Evolutionary conservation across 192 early-diverging fungal genomes (phyloP), one percentile per base, ranked within the genome.

Genomic region (Linnemannia hyalina): DNA sequence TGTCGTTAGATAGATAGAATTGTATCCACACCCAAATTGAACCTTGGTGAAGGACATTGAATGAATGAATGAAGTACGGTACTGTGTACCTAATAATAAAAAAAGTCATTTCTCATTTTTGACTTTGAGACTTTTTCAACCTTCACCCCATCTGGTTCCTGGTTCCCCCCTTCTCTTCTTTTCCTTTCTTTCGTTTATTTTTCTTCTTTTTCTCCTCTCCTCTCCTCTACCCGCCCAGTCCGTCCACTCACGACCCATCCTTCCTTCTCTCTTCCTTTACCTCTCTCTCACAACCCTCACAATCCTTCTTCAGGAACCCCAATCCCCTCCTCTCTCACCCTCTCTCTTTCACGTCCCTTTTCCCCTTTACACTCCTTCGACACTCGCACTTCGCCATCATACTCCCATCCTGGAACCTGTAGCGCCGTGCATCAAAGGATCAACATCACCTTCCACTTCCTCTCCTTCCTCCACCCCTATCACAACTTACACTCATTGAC

Each of bases 281-380:
- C 38, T 40, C 46, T 46, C 47, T 35, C 26, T 54, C 74, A 29
- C 55, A 9, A 32, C 74, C 75, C 55, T 76, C 75, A 49, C 74
- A 40, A 36, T 32, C 41, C 72, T 65, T 65, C 60, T 65, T 65
- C 60, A 65, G 60, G 60, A 65, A 65, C 60, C 29, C 15, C 26
- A 65, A 4, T 29, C 29, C 26, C n/a, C 55, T 60, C n/a, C 55
- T 60, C 55, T 13, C 44, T 46, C 44, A 46, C 13, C 26, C 60
- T 1, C 6, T 26, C 26, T 26, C 74, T 35, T 5, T n/a, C 63
- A 38, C 35, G 18, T 23, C 70, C 40, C 11, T 22, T 9, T 29
- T 2, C 26, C 26, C 11, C 20, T 52, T 10, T 15, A 3, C 20
- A 35, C 35, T 26, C 26, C 65, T 42, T 42, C 38, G 70, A 71